Evolutionary conservation across 441 rosid genomes (phyloP), one percentile per base, ranked within the genome.

Genomic region (Corymbia calophylla): DNA sequence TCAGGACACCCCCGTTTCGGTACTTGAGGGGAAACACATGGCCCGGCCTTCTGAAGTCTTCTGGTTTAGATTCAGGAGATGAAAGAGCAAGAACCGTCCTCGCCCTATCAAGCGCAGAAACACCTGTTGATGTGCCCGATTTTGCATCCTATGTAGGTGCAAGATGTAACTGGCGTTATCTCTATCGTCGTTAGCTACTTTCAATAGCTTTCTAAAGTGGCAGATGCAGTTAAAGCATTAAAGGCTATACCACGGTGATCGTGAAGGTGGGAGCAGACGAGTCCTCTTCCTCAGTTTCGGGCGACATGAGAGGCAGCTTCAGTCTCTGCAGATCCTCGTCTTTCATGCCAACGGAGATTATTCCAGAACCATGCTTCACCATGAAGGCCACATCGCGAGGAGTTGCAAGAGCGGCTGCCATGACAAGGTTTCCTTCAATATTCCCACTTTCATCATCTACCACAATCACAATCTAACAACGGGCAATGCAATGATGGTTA

Each of bases 1-100:
- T 93, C 39, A 96, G 88, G 87, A 97, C 96, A 68, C 99, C 99
- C 32, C 99, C 99, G 1, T 93, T 94, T 86, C 97, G 91, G 91
- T 96, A 96, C 94, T 95, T 96, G 14, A 97, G 96, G 35, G 99
- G 99, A 89, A 97, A 97, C 31, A 96, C 98, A 88, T 96, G 99
- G 17, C 98, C 99, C n/a, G 99, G 97, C 90, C 93, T 94, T 92
- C 97, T 95, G 90, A 97, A 96, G 88, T 97, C 95, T 58, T 92
- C 95, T 25, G 97, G 93, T 86, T 92, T 95, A 53, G 97, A 93
- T 68, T 93, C 91, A 0, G 93, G 91, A 58, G 97, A 93, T 16
- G 99, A 92, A 68, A 97, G 97, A 44, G 95, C 93, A 73, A 95
- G 93, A 86, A 96, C 96, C 18, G 98, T 96, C 91, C 89, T 92